phyloP scores from a whole-genome alignment of 306 rosid genomes.

The Dryas octopetala region DNA sequence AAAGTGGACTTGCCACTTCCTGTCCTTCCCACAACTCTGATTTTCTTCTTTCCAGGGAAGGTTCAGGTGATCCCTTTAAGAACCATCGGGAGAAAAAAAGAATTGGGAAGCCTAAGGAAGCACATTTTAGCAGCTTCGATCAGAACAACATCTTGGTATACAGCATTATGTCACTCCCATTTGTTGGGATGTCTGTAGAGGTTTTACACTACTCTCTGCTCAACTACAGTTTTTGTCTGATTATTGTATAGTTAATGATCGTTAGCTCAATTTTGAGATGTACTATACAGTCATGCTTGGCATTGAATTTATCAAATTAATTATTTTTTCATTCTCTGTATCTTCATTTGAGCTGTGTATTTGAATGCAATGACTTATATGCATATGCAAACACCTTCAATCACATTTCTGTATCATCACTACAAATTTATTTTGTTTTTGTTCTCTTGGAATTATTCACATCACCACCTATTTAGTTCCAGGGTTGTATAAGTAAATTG shows the following conservation, averaged over 20 bases:
- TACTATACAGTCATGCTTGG: neutral
- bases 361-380: neutral
- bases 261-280: neutral
- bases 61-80: conserved; percentile 72
- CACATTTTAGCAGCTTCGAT: conserved; percentile 26
- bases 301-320: neutral
- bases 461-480: neutral
- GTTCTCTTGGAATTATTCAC: neutral
- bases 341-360: neutral
- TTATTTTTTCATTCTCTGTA: neutral
- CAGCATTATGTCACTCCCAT: neutral
- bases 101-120: neutral
- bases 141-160: conserved; percentile 8
- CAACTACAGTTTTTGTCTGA: neutral
- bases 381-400: neutral
- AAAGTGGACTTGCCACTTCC: conserved; percentile 89
- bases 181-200: neutral
- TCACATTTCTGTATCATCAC: neutral
- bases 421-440: neutral
- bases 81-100: conserved; percentile 38
- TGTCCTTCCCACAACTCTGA: conserved; percentile 79
- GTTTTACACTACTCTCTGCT: neutral
- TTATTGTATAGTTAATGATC: neutral
- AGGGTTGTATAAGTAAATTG: neutral
- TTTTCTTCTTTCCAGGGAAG: conserved; percentile 63